Base-by-base conservation (phyloP, 768 basidiomycete genomes). In the Holtermanniella nyarrowii region DNA sequence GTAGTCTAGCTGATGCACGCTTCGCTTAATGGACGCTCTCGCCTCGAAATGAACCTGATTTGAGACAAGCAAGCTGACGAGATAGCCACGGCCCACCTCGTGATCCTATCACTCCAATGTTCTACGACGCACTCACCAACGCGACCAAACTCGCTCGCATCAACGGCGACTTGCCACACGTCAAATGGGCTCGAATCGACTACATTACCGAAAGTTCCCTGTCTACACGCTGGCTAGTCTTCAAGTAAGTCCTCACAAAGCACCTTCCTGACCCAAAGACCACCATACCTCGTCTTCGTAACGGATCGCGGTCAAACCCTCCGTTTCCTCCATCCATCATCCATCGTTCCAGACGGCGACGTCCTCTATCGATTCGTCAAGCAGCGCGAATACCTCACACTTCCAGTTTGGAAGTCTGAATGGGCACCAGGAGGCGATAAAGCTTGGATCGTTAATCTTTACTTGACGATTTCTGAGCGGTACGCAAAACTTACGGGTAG, bases 161-260 rank as follows among this genome's bases (percentile, higher is more conserved):
- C 20, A 43, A 25, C 14, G 78, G 77, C 12, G 85, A 84, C 65
- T 71, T 88, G 16, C 82, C 81, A 2, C 68, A 87, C 63, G 79
- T 90, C 52, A 81, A 79, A 50, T 91, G 84, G 79, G 88, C 80
- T 46, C 82, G 88, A 54, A 82, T 91, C 52, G 86, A 90, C 74
- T 91, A 89, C 69, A 73, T 88, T 58, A 83, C 84, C 56, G 88
- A 89, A 55, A 88, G 86, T 1, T 72, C 75, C 46, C 68, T 89
- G 52, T 89, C 88, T 48, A 88, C 86, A 2, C 85, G 84, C 63
- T 91, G 88, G 88, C 75, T 65, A 24, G 70, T 90, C 46, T 90
- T 88, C 87, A 78, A 79, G 88, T 88, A 65, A 50, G 65, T 49
- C 22, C 22, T 43, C 7, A 7, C 31, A 37, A 7, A 37, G 31